Evolutionary conservation across 495 filamentous ascomycete species (phyloP).

Genomic region (Durotheca rogersii): DNA sequence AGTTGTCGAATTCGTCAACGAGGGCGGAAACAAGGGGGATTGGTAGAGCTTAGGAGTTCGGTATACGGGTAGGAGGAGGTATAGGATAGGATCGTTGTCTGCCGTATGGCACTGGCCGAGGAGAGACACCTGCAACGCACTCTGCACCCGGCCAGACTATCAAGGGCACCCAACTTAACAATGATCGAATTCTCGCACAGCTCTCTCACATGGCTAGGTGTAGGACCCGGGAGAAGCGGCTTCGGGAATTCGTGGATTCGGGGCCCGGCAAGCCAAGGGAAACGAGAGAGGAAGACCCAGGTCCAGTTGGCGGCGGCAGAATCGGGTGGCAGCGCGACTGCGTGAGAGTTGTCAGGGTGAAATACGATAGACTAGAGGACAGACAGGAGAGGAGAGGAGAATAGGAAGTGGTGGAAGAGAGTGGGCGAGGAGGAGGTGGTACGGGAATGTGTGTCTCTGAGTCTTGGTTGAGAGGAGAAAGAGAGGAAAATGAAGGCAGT

Average conservation of each 20-base stretch:
- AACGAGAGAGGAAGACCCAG: constrained; percentile 1
- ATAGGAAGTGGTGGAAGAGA: constrained; percentile 7
- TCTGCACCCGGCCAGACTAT: constrained; percentile 39
- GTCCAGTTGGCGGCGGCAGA: neutral
- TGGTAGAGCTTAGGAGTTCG: constrained; percentile 2
- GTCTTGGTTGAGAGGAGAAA: constrained; percentile 36
- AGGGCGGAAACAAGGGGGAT: constrained; percentile 2
- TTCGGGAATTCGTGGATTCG: neutral
- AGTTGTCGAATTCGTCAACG: constrained; percentile 13
- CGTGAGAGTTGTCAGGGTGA: neutral
- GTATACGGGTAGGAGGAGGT: constrained; percentile 6
- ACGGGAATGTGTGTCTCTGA: constrained; percentile 25
- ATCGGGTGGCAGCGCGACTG: constrained; percentile 1
- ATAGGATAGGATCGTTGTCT: constrained; percentile 13
- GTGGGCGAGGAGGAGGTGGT: constrained; percentile 32
- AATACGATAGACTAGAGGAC: no score
- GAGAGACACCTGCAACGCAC: constrained; percentile 34
- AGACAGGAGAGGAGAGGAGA: constrained; percentile 7
- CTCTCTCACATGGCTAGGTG: constrained; percentile 38
- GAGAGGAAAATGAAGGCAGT: constrained; percentile 37
- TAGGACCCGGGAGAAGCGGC: neutral
- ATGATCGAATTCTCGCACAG: constrained; percentile 38
- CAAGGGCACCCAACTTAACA: constrained; percentile 37
- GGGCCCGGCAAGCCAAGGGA: constrained; percentile 7
- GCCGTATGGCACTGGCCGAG: constrained; percentile 18